Evolutionary conservation across 495 filamentous ascomycete species (phyloP).

Genomic region (Hyaloscypha hepaticicola): DNA sequence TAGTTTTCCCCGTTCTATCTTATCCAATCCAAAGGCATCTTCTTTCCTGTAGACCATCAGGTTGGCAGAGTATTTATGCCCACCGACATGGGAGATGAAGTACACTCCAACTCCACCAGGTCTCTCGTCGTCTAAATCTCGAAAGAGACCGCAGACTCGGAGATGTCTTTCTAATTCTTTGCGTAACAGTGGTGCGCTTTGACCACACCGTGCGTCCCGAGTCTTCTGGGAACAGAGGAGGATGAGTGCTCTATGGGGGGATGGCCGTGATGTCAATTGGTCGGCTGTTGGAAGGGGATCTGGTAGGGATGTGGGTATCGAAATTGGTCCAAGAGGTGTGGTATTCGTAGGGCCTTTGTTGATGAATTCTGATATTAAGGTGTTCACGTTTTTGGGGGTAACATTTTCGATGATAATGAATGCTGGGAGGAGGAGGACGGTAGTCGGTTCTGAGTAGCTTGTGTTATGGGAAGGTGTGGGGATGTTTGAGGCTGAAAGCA

Average conservation of each 20-base stretch:
- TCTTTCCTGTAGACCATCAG: constrained; percentile 81
- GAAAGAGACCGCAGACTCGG: constrained; percentile 76
- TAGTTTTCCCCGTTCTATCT: constrained; percentile 39
- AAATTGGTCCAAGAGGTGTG: constrained; percentile 55
- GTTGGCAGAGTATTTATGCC: constrained; percentile 92
- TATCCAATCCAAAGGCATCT: constrained; percentile 57
- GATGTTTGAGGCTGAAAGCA: constrained; percentile 94
- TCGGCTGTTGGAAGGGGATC: constrained; percentile 39
- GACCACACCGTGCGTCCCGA: constrained; percentile 91
- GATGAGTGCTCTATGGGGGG: constrained; percentile 80
- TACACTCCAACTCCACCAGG: constrained; percentile 91
- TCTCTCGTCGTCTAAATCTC: constrained; percentile 82
- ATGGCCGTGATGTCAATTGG: constrained; percentile 64
- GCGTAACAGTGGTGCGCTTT: constrained; percentile 81
- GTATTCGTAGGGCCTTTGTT: constrained; percentile 72
- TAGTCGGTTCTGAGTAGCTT: constrained; percentile 67
- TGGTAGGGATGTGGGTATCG: constrained; percentile 31
- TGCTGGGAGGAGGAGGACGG: constrained; percentile 80
- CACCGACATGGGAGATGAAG: constrained; percentile 94
- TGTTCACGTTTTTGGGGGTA: constrained; percentile 68
- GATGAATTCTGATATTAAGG: constrained; percentile 70
- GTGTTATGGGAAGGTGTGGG: constrained; percentile 62
- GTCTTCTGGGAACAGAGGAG: constrained; percentile 92
- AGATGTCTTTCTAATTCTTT: constrained; percentile 90
- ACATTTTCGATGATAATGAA: constrained; percentile 87